Evolutionary conservation across 371 early-diverging fungal genomes (phyloP), one percentile per base, ranked within the genome.

Genomic region (Choanephora cucurbitarum): DNA sequence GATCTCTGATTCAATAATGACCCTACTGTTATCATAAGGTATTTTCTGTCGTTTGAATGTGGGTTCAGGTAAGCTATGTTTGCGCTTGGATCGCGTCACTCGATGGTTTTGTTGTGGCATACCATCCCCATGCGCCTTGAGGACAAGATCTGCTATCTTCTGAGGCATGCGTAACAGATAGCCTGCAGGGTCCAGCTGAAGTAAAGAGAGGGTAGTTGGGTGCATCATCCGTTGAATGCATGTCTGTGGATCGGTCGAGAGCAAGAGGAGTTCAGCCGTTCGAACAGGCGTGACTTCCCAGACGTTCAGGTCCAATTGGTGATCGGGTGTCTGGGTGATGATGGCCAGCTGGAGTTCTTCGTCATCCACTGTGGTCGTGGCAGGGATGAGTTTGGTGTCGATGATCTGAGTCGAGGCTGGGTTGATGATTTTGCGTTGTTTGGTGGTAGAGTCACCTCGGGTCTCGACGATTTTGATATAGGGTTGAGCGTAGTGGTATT

Each of bases 401-500:
- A 55, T 5, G 1, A 56, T 49, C 41, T 17, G 43, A 19, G 19
- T 41, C 7, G 19, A 7, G 40, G 41, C 37, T 2, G 56, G 56
- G 9, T 48, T 48, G 32, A 56, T 48, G 32, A 56, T 49, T 6
- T 18, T 48, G 21, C 48, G n/a, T 43, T 56, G 56, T 31, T 32
- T 56, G 18, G 32, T 21, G 19, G 56, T 48, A 3, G 32, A 43
- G 21, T 56, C 49, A 7, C 56, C 56, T 5, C 41, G 41, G 9
- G 49, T 49, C n/a, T 56, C 56, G 4, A 56, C 42, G 11, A 56
- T 5, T 23, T 56, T 56, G 21, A 56, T 39, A 14, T 56, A 56
- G 0, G 56, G 24, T 28, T 37, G 23, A 10, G 48, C 39, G 21
- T 47, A 47, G 33, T 48, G 31, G n/a, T 46, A 53, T 18, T 47